Percentiles rank a stretch among this genome's conserved stretches.
These are phyloP conservation scores for Jackrogersella multiformis DNA, from an alignment of 495 filamentous ascomycete species.

Conservation along the genomic window DNA sequence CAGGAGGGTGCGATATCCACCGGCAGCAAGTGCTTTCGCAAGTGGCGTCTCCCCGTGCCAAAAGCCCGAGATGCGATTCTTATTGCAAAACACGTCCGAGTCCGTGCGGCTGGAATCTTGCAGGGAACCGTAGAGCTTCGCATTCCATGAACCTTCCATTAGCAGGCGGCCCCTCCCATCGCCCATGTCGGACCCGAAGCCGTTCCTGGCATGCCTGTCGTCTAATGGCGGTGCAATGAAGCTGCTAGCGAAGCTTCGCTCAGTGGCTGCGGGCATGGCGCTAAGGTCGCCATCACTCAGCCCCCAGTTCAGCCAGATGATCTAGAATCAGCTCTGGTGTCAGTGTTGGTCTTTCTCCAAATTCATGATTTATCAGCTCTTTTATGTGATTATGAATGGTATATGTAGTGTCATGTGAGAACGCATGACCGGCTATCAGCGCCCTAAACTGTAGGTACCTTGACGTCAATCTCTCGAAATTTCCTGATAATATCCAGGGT, in stretches of 20 bases:
- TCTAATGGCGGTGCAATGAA: conserved; percentile 27
- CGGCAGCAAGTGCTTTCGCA: conserved; percentile 39
- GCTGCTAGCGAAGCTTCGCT: conserved; percentile 59
- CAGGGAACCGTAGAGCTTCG: conserved; percentile 58
- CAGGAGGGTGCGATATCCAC: conserved; percentile 59
- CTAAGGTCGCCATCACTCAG: conserved; percentile 61
- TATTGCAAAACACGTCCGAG: conserved; percentile 62
- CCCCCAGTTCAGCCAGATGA: conserved; percentile 71
- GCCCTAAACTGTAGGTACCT: conserved; percentile 41
- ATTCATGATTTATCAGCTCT: conserved; percentile 2
- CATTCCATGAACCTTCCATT: conserved; percentile 65
- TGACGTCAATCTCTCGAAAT: conserved; percentile 56
- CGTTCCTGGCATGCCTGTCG: conserved; percentile 42
- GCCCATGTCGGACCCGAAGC: conserved; percentile 58
- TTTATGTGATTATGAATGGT: conserved; percentile 7
- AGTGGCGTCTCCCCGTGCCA: conserved; percentile 54
- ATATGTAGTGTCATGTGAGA: conserved; percentile 1
- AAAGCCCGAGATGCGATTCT: conserved; percentile 66
- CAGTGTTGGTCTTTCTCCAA: conserved; percentile 7
- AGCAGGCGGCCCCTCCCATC: conserved; percentile 58
- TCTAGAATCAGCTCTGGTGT: conserved; percentile 29
- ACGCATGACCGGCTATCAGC: conserved; percentile 1
- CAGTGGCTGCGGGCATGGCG: conserved; percentile 59
- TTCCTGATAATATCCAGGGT: conserved; percentile 46
- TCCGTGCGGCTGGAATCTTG: conserved; percentile 41